Evolutionary conservation across 176 grass and related monocot species (phyloP).

Genomic region (Canna indica): DNA sequence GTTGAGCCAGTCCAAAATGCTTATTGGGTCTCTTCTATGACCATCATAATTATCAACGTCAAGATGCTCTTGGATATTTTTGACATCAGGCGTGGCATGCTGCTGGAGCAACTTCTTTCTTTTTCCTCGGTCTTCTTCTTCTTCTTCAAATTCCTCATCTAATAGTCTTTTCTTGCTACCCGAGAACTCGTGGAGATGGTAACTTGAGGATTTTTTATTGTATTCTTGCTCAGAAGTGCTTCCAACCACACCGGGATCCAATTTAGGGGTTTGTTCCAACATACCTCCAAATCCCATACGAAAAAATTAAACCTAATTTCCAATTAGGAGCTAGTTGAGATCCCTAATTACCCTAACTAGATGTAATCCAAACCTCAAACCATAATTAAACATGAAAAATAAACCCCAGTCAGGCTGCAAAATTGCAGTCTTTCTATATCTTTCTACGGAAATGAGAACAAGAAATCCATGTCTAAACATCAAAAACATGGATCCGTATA

Average conservation of each 20-base stretch:
- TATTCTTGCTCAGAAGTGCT: slow-evolving; percentile 2
- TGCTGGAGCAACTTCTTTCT: slow-evolving; percentile 1
- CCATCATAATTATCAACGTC: background rate
- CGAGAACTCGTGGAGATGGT: background rate
- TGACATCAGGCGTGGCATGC: background rate
- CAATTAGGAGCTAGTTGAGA: background rate
- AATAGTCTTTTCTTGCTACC: slow-evolving; percentile 1
- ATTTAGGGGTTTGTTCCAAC: background rate
- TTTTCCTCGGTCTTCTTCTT: background rate
- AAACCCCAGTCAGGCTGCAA: background rate
- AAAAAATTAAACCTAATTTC: background rate
- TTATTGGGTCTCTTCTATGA: background rate
- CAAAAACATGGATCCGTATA: background rate
- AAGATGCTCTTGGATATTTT: background rate
- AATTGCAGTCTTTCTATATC: background rate
- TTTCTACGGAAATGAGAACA: background rate
- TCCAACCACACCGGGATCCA: background rate
- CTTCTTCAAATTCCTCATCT: background rate
- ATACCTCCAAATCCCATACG: slow-evolving; percentile 1
- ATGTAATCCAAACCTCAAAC: background rate
- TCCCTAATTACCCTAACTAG: background rate
- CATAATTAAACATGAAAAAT: background rate
- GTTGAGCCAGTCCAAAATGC: background rate
- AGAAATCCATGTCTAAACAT: background rate
- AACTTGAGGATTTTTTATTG: background rate